Evolutionary conservation across 1,284 basidiomycete genomes (phyloP).

Genomic region (Erythrobasidium hasegawianum): DNA sequence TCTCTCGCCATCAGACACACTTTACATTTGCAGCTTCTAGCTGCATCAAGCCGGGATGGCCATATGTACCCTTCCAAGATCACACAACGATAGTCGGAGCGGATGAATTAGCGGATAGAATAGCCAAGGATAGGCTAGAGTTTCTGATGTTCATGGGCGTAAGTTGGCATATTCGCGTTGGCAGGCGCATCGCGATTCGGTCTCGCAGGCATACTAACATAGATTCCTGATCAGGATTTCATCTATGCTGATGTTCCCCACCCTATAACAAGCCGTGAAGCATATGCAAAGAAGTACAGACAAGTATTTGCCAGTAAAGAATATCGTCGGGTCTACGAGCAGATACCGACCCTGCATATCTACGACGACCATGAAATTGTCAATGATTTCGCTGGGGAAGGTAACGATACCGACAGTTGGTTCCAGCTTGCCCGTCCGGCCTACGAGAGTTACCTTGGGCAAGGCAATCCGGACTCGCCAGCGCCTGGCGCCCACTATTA

Average conservation of each 20-base stretch:
- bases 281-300: conserved; percentile 63
- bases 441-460: conserved; percentile 64
- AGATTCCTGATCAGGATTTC: conserved; percentile 35
- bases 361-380: conserved; percentile 47
- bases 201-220: background rate
- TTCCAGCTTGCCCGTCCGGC: conserved; percentile 62
- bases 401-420: conserved; percentile 57
- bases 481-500: conserved; percentile 46
- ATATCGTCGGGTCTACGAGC: conserved; percentile 63
- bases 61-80: conserved; percentile 47
- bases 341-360: conserved; percentile 50
- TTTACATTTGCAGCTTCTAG: conserved; percentile 66
- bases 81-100: conserved; percentile 42
- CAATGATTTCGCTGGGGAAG: conserved; percentile 58
- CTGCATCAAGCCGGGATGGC: conserved; percentile 53
- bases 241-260: conserved; percentile 49
- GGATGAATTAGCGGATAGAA: conserved; percentile 37
- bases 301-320: conserved; percentile 63
- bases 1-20: conserved; percentile 47
- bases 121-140: conserved; percentile 36
- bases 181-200: no score
- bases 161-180: conserved; percentile 30
- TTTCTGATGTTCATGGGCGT: conserved; percentile 53
- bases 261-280: conserved; percentile 57
- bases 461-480: conserved; percentile 61